Conservation (phyloP, 306 rosid species). For the Cajanus cajan region DNA sequence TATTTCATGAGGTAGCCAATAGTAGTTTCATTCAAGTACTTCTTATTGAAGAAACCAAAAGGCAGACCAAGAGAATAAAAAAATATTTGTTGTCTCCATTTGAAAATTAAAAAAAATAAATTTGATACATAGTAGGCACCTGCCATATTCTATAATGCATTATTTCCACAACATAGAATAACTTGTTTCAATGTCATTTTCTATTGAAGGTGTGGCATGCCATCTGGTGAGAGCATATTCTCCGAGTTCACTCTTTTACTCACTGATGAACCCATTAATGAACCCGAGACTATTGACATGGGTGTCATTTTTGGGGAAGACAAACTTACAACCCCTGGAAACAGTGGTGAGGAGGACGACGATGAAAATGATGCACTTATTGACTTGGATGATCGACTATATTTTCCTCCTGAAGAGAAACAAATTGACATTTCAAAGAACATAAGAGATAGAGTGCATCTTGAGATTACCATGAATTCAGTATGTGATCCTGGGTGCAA, state of each 20-base stretch:
- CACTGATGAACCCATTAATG: slow-evolving; percentile 63
- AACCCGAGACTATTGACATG: slow-evolving; percentile 64
- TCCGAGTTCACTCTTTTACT: slow-evolving; percentile 73
- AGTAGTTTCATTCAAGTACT: neutral
- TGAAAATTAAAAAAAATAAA: neutral
- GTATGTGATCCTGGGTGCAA: slow-evolving; percentile 67
- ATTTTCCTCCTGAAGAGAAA: slow-evolving; percentile 66
- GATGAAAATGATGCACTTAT: slow-evolving; percentile 50
- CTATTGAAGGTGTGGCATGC: slow-evolving; percentile 68
- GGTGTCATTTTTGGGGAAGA: slow-evolving; percentile 59
- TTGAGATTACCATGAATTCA: slow-evolving; percentile 72
- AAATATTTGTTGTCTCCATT: neutral
- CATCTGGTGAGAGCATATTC: slow-evolving; percentile 71
- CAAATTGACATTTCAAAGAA: slow-evolving; percentile 88
- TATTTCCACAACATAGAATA: neutral
- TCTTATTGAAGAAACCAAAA: slow-evolving; percentile 15
- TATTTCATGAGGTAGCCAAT: neutral
- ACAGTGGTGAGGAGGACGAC: slow-evolving; percentile 29
- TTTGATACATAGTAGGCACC: neutral
- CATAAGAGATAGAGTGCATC: slow-evolving; percentile 81
- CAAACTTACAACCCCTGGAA: slow-evolving; percentile 29
- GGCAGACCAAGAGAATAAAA: neutral
- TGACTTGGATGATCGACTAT: slow-evolving; percentile 68
- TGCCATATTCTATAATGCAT: neutral
- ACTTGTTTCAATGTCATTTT: slow-evolving; percentile 26